Evolutionary conservation across 495 filamentous ascomycete genomes (phyloP).

Genomic region (Hypoxylon lienhwacheense): DNA sequence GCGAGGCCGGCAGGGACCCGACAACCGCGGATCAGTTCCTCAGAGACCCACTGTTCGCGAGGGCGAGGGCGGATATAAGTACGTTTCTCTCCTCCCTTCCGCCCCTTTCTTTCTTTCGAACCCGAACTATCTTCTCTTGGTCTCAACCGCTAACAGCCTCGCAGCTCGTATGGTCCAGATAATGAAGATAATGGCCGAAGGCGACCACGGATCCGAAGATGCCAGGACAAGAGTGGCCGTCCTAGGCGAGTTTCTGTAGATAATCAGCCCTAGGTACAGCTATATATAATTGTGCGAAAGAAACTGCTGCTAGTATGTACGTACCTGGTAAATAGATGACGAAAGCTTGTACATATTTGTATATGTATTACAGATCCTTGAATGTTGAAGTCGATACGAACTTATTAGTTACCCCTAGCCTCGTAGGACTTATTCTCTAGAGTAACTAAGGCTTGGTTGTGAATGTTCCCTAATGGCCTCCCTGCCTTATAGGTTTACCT

Average conservation of each 20-base stretch:
- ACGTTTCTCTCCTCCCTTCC: constrained; percentile 26
- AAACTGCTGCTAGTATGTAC: too few species aligned
- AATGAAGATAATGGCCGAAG: constrained; percentile 55
- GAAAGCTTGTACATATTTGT: too few species aligned
- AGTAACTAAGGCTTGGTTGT: too few species aligned
- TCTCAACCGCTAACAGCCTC: constrained; percentile 9
- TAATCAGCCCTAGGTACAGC: too few species aligned
- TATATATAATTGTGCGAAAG: too few species aligned
- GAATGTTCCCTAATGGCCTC: too few species aligned
- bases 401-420: too few species aligned
- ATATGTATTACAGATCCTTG: too few species aligned
- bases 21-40: constrained; percentile 39
- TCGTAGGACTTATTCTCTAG: too few species aligned
- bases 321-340: too few species aligned
- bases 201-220: constrained; percentile 54
- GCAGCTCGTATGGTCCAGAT: constrained; percentile 61
- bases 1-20: constrained; percentile 43
- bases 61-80: constrained; percentile 60
- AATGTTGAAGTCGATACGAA: too few species aligned
- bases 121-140: neutral
- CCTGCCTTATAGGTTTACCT: too few species aligned
- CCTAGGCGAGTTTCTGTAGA: constrained; percentile 56
- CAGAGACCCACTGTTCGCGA: constrained; percentile 57
- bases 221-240: constrained; percentile 59
- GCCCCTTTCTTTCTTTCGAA: neutral